Base-by-base conservation (phyloP, 441 rosid species). In the Croton laevigatus region DNA sequence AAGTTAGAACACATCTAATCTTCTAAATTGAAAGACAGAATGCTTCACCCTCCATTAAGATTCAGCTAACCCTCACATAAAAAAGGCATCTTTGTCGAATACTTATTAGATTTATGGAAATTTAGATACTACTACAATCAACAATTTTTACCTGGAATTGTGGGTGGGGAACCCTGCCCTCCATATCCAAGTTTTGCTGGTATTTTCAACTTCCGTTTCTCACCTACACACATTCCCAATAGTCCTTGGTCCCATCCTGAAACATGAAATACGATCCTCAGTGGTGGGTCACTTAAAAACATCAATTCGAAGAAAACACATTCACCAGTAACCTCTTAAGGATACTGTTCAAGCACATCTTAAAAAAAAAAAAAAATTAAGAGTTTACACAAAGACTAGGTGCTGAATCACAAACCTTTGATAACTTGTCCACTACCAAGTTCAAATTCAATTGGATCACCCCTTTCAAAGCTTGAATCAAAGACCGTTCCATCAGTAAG, bases 231-330 rank as follows among this genome's bases (percentile, higher is more conserved):
- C 81, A 82, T 83, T 38, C 96, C 93, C 64, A 94, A 63, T 53
- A 91, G 72, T 72, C 98, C 98, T 68, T 94, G 98, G 83, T 94
- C 98, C 97, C 98, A 94, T 72, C 98, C 96, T 91, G 83, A 78
- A 77, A 68, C 66, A 62, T 36, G 20, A 62, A 11, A 60, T 34
- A 63, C n/a, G 6, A 37, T n/a, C 17, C 42, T 17, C 27, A 46
- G 8, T 42, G 53, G 32, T 40, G 14, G 2, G n/a, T 68, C 23
- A 13, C 5, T 38, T 27, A 19, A 3, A n/a, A 32, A 67, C 6
- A 19, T 13, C 14, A 54, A 22, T 27, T 52, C 37, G 61, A 38
- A 53, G 40, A 49, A 32, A 54, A 44, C 23, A 38, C 38, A 68
- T 14, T 44, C 6, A 68, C 8, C 9, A 9, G 32, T 19, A 20